Conservation (phyloP, 179 eudicot genomes). For the Heliamphora pulchella region DNA sequence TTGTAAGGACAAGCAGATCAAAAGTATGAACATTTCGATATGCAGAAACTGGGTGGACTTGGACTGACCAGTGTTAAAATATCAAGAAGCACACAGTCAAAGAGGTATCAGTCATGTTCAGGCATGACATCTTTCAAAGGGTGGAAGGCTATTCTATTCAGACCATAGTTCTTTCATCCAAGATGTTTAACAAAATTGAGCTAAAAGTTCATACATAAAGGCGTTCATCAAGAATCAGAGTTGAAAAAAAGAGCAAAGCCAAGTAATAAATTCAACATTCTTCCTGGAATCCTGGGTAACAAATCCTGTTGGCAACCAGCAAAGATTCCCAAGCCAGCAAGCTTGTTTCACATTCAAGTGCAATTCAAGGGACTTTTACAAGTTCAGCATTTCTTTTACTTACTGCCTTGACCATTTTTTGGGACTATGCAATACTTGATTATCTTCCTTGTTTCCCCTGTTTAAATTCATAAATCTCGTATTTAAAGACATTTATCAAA, state of each 20-base stretch:
- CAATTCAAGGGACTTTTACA: neutral
- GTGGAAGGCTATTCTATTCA: neutral
- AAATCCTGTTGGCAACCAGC: neutral
- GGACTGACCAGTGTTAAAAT: neutral
- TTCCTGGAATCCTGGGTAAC: neutral
- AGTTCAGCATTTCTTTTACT: constrained; percentile 6
- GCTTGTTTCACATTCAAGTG: neutral
- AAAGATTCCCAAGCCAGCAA: neutral
- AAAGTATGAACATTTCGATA: neutral
- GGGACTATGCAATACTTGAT: neutral
- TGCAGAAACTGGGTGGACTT: neutral
- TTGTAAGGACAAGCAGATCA: neutral
- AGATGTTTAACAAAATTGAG: neutral
- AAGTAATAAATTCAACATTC: neutral
- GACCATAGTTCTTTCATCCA: neutral
- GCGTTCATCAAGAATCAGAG: neutral
- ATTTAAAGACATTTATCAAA: neutral
- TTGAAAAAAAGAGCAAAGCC: constrained; percentile 2
- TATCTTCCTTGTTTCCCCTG: neutral
- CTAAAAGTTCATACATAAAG: neutral
- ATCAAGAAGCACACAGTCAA: neutral
- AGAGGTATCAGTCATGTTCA: neutral
- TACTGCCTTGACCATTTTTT: neutral
- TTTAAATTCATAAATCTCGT: neutral
- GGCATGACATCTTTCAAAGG: neutral